Evolutionary conservation across 164 flowering plant genomes (phyloP), one percentile per base, ranked within the genome.

Genomic region (Sedum album): DNA sequence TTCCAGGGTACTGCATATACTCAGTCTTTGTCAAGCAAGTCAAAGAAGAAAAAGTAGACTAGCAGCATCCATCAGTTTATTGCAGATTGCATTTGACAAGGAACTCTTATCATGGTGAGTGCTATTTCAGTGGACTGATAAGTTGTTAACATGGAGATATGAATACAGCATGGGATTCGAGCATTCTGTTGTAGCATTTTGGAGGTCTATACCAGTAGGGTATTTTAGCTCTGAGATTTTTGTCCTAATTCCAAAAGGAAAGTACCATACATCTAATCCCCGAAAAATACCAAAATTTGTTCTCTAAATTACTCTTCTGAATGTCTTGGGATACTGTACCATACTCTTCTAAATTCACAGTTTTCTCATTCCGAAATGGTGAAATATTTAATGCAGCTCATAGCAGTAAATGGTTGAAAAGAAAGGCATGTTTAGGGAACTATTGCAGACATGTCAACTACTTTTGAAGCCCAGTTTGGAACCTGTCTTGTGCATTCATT

Each of bases 1-100:
- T 10, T 6, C 26, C 65, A 91, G 97, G 97, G 97, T 71, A 91
- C 97, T 49, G 88, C 97, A 20, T 89, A 71, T 75, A 75, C 90
- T 66, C 87, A 82, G 57, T 80, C 93, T 8, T 74, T 69, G 39
- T 78, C 93, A 60, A 80, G 73, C 82, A 88, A 88, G 76, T 83
- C 86, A 51, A 89, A 87, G 87, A 91, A 91, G 87, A 86, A 87
- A 80, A 86, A 89, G 80, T 88, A 82, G 76, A 74, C 49, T 7
- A 48, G 31, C 14, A 3, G 2, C 48, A 0, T 23, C 11, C 17
- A 28, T 20, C 31, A 44, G 48, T 28, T 57, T 2, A 57, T 57
- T 57, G 30, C 61, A 25, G 14, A 9, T 55, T 31, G 31, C 61
- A 55, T 26, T 11, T 0, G 5, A 30, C 3, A 1, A 6, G 62